Conservation (phyloP, 2,329 filamentous ascomycete genomes). For the Diaporthe sp. region DNA sequence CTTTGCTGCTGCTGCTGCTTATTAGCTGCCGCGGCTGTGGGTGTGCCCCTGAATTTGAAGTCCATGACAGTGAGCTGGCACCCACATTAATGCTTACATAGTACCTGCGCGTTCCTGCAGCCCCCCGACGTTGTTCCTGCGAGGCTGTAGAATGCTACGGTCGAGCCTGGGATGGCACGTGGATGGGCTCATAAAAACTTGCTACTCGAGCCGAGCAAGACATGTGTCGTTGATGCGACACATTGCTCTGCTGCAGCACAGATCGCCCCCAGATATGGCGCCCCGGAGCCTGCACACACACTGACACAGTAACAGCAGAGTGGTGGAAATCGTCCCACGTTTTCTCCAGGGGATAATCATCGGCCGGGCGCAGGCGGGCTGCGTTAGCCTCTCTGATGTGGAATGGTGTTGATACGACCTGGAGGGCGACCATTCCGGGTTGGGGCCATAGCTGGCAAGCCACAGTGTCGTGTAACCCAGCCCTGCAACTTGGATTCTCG, state of each 20-base stretch:
- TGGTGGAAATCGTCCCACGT: slow-evolving; percentile 1
- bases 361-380: slow-evolving; percentile 3
- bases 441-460: neutral
- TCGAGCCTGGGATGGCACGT: neutral
- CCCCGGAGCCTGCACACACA: neutral
- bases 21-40: too few relatives aligned
- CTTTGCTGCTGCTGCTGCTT: neutral
- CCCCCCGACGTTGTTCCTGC: neutral
- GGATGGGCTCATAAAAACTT: neutral
- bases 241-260: slow-evolving; percentile 6
- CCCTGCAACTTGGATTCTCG: neutral
- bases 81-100: neutral
- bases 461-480: slow-evolving; percentile 4
- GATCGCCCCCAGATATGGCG: neutral
- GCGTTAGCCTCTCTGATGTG: slow-evolving; percentile 30
- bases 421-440: slow-evolving; percentile 6
- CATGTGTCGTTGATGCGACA: slow-evolving; percentile 10
- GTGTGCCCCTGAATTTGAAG: slow-evolving; percentile 4
- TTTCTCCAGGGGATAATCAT: neutral
- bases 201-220: neutral
- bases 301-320: neutral
- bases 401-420: slow-evolving; percentile 9
- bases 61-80: neutral
- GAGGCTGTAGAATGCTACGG: slow-evolving; percentile 18
- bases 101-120: neutral